Evolutionary conservation across 345 rosid genomes (phyloP), one percentile per base, ranked within the genome.

Genomic region (Gossypium longicalyx): DNA sequence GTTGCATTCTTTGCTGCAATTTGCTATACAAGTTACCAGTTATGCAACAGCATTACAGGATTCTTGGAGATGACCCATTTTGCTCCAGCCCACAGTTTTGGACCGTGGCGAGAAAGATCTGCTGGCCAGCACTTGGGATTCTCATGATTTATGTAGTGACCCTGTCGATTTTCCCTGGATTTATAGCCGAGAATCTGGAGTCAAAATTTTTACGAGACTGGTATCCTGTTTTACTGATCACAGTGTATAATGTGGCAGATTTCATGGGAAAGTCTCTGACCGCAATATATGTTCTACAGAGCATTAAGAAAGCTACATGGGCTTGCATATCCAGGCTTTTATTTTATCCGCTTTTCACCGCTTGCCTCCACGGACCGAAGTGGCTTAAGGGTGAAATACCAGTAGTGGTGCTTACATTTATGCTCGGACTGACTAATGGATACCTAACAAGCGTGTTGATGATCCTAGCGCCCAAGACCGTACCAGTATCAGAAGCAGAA

Each of bases 371-470:
- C 57, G 97, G 98, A 86, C 97, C 97, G 19, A 65, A 73, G 62
- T 92, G 97, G 97, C 85, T 94, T 67, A 88, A 80, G 77, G 86
- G 87, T 56, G 98, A 94, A 86, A 83, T 73, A 9, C 89, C 93
- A 0, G 88, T 94, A 56, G 84, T 84, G 27, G 78, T 79, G 34
- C 71, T 92, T 74, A 94, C 98, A 9, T 89, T 87, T 71, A 66
- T 87, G 88, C 91, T 94, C 7, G 98, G 97, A 13, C 77, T 87
- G 44, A 89, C 89, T 13, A 94, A 94, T 41, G 98, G 98, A 10
- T 92, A 94, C 77, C 84, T 94, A 54, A 92, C 97, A 67, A 92
- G 98, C 44, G 89, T 89, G 52, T 80, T 94, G 23, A 94, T 94
- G 98, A 94, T 94, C 74, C 85, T 90, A 38, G 68, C 87, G 47